A percentile compares a stretch with the other conserved stretches of the same genome.
phyloP scores from a whole-genome alignment of 78 protist species.

The Dictyostelium capitatum region DNA sequence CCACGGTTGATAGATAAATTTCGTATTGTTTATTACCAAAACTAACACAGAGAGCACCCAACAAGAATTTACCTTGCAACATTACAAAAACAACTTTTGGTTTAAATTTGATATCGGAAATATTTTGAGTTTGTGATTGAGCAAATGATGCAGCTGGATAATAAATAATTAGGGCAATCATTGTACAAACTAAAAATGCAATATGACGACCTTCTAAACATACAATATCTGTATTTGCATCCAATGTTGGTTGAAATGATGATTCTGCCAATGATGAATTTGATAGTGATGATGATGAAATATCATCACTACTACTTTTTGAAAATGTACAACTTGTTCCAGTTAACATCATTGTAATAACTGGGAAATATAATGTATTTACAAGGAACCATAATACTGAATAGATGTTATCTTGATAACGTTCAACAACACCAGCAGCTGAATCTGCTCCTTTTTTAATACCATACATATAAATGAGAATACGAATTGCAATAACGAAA shows the following conservation, averaged over 20 bases:
- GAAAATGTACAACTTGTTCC: slow-evolving; percentile 72
- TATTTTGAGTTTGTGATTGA: slow-evolving; percentile 77
- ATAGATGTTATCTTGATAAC: slow-evolving; percentile 74
- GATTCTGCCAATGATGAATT: neutral
- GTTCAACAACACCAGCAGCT: slow-evolving; percentile 63
- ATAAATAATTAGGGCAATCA: slow-evolving; percentile 67
- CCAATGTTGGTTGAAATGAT: slow-evolving; percentile 24
- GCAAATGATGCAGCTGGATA: slow-evolving; percentile 80
- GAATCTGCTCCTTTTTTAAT: slow-evolving; percentile 62
- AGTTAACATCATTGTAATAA: slow-evolving; percentile 75
- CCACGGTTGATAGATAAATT: slow-evolving; percentile 34
- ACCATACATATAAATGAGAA: slow-evolving; percentile 78
- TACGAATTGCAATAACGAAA: slow-evolving; percentile 73
- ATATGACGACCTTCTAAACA: slow-evolving; percentile 65
- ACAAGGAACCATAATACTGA: slow-evolving; percentile 74
- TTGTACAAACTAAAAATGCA: slow-evolving; percentile 68
- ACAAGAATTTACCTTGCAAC: slow-evolving; percentile 70
- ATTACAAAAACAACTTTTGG: slow-evolving; percentile 75
- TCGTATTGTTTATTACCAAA: slow-evolving; percentile 51
- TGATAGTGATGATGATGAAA: neutral
- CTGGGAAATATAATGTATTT: slow-evolving; percentile 76
- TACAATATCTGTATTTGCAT: slow-evolving; percentile 38
- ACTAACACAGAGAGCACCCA: slow-evolving; percentile 73
- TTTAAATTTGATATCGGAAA: slow-evolving; percentile 74
- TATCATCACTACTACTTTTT: neutral